Evolutionary conservation across 441 rosid species (phyloP).

Genomic region (Brassica hybrid): DNA sequence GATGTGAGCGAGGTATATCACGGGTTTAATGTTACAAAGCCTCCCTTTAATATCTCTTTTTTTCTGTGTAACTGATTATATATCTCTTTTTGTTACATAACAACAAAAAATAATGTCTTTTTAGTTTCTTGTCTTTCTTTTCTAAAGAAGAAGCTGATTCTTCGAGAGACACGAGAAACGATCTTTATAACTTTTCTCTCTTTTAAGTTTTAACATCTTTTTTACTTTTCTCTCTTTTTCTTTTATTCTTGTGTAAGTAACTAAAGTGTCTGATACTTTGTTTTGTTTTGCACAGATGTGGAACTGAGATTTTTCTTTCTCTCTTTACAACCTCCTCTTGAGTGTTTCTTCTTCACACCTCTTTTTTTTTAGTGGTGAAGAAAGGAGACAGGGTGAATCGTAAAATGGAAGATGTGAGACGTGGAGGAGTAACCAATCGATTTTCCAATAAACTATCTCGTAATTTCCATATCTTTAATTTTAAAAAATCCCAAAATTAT

Average conservation of each 20-base stretch:
- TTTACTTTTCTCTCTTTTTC: constrained; percentile 27
- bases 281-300: too few species aligned
- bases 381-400: constrained; percentile 22
- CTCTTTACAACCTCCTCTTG: too few species aligned
- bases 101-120: not conserved
- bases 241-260: not conserved
- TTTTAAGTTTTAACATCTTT: constrained; percentile 2
- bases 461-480: not conserved
- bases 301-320: too few species aligned
- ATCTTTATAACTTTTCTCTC: constrained; percentile 40
- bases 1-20: constrained; percentile 23
- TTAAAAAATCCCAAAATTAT: constrained; percentile 35
- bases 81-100: too few species aligned
- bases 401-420: constrained; percentile 70
- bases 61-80: too few species aligned
- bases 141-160: constrained; percentile 50
- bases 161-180: constrained; percentile 63
- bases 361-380: constrained; percentile 10
- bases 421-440: constrained; percentile 58
- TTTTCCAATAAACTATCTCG: constrained; percentile 60
- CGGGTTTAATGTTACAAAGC: constrained; percentile 39
- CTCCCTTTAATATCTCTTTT: not conserved
- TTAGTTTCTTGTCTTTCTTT: not conserved
- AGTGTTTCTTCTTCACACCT: too few species aligned
- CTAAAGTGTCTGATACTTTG: too few species aligned